Evolutionary conservation across 169 alveolate genomes (phyloP).

Genomic region (Theileria parva): DNA sequence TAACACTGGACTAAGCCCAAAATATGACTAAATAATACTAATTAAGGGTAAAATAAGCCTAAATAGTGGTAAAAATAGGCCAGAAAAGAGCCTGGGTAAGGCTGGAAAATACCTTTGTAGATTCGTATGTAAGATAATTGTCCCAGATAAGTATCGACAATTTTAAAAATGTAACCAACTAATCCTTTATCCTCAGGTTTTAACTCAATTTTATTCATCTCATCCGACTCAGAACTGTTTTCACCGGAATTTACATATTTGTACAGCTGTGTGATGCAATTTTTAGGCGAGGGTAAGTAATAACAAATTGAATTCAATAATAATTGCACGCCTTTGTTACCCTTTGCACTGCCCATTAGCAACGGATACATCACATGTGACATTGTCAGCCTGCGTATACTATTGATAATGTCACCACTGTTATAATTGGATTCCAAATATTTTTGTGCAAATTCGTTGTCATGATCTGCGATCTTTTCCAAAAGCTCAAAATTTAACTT

Average conservation of each 20-base stretch:
- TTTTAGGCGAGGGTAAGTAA: slow-evolving; percentile 89
- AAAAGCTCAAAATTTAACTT: slow-evolving; percentile 1
- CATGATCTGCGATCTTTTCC: slow-evolving; percentile 86
- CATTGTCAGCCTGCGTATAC: slow-evolving; percentile 78
- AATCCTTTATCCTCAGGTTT: slow-evolving; percentile 68
- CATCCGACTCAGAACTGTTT: slow-evolving; percentile 26
- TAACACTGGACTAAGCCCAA: too few species aligned
- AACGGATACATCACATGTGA: slow-evolving; percentile 84
- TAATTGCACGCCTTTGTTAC: slow-evolving; percentile 92
- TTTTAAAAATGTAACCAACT: slow-evolving; percentile 91
- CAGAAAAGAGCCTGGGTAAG: too few species aligned
- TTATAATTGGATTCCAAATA: slow-evolving; percentile 75
- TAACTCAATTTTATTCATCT: neutral
- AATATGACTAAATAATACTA: too few species aligned
- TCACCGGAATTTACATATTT: slow-evolving; percentile 58
- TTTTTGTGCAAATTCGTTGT: slow-evolving; percentile 90
- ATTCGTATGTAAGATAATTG: slow-evolving; percentile 89
- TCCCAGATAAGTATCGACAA: slow-evolving; percentile 89
- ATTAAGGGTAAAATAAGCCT: too few species aligned
- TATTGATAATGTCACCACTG: slow-evolving; percentile 55
- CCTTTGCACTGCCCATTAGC: slow-evolving; percentile 93
- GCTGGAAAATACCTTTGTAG: slow-evolving; percentile 86
- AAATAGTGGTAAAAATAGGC: too few species aligned
- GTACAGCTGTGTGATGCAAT: slow-evolving; percentile 44
- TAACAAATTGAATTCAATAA: slow-evolving; percentile 91